Percentiles rank a stretch among this genome's conserved stretches.
phyloP scores from a whole-genome alignment of 345 rosid genomes.

The Lenwebbia sp. region DNA sequence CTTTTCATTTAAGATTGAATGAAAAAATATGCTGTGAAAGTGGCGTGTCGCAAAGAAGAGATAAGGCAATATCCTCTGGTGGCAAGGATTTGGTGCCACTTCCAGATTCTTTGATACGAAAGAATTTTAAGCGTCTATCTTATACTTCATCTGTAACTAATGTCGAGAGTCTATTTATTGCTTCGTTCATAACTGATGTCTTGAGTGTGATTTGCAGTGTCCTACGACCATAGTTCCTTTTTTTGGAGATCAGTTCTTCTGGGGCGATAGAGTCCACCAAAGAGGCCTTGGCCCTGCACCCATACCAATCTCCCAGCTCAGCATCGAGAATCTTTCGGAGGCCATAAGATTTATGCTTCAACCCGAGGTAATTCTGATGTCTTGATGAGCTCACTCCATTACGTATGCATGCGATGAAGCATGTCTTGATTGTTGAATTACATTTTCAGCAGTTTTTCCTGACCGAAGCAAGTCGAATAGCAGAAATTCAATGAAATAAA shows the following conservation, averaged over 20 bases:
- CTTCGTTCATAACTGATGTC: not conserved
- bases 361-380: slow-evolving; percentile 55
- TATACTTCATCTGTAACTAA: not conserved
- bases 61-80: not conserved
- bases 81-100: not conserved
- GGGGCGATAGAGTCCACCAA: slow-evolving; percentile 76
- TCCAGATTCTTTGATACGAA: not conserved
- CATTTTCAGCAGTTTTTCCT: not conserved
- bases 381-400: not conserved
- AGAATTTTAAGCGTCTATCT: not conserved
- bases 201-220: slow-evolving; percentile 36
- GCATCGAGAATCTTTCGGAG: slow-evolving; percentile 59
- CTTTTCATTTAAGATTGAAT: not conserved
- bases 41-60: not conserved
- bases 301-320: slow-evolving; percentile 74
- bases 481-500: not conserved
- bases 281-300: slow-evolving; percentile 81
- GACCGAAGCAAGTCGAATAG: not conserved
- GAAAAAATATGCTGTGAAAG: not conserved
- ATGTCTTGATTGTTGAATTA: not conserved
- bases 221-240: slow-evolving; percentile 95
- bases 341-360: slow-evolving; percentile 86
- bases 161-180: not conserved
- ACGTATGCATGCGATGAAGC: not conserved
- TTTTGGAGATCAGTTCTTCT: slow-evolving; percentile 98